phyloP scores from a whole-genome alignment of 768 basidiomycete species.

The Boletellus sp. region DNA sequence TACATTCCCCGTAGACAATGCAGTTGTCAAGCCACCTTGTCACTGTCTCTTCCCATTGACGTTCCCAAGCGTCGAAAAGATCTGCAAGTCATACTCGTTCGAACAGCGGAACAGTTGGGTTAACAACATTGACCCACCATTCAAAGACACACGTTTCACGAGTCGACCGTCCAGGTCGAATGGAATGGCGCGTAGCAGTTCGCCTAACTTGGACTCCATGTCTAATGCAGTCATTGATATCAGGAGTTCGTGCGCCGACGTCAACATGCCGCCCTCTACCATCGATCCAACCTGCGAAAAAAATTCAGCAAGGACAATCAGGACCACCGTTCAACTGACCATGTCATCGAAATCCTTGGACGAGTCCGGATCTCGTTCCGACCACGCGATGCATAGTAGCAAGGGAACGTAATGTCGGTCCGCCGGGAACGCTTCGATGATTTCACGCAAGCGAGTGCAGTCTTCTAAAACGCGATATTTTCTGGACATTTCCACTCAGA shows the following conservation, averaged over 20 bases:
- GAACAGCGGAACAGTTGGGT: background rate
- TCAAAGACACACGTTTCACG: conserved; percentile 43
- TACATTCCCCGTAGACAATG: conserved; percentile 43
- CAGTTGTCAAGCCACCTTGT: conserved; percentile 23
- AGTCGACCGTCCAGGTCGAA: conserved; percentile 59
- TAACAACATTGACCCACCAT: conserved; percentile 39
- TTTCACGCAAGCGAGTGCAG: conserved; percentile 63
- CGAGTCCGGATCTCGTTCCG: conserved; percentile 38
- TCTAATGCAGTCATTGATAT: conserved; percentile 53
- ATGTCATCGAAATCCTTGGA: conserved; percentile 54
- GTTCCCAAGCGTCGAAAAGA: conserved; percentile 25
- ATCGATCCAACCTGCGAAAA: conserved; percentile 47
- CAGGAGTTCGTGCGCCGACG: conserved; percentile 41
- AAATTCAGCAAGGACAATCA: conserved; percentile 2
- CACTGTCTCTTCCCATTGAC: conserved; percentile 22
- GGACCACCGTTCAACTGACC: conserved; percentile 38
- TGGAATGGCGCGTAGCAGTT: conserved; percentile 37
- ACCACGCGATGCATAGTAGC: conserved; percentile 60
- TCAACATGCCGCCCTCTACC: conserved; percentile 40
- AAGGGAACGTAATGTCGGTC: conserved; percentile 61
- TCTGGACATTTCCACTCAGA: conserved; percentile 31
- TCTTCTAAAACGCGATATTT: conserved; percentile 73
- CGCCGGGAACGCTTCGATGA: conserved; percentile 50
- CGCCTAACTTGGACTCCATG: conserved; percentile 52
- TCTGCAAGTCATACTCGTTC: conserved; percentile 8